phyloP scores from a whole-genome alignment of 129 eudicot species.

The Pulicaria dysenterica region DNA sequence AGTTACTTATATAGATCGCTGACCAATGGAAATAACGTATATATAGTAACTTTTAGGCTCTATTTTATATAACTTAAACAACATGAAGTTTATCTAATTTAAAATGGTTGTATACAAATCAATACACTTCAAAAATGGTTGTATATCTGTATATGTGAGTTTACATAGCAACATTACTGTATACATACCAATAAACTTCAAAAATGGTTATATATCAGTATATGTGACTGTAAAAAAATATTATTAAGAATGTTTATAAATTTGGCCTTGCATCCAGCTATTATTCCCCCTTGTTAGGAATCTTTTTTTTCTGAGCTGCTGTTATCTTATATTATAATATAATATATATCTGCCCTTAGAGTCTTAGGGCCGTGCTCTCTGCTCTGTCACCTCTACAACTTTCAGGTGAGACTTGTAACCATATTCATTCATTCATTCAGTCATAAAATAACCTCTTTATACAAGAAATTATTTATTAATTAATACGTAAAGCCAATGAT shows the following conservation, averaged over 20 bases:
- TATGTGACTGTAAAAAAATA: not conserved
- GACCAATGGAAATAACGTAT: too few species aligned
- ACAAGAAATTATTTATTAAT: not conserved
- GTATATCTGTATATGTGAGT: too few species aligned
- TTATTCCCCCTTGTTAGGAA: constrained; percentile 26
- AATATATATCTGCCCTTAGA: constrained; percentile 27
- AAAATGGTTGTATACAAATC: too few species aligned
- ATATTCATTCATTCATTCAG: not conserved
- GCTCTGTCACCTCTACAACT: constrained; percentile 20
- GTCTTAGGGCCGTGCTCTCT: constrained; percentile 34
- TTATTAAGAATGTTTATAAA: not conserved
- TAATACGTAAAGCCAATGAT: too few species aligned
- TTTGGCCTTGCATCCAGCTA: constrained; percentile 24
- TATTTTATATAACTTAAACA: too few species aligned
- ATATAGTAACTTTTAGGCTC: too few species aligned
- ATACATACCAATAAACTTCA: too few species aligned
- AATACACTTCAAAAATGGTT: too few species aligned
- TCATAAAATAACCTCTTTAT: not conserved
- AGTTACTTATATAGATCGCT: too few species aligned
- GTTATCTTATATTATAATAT: not conserved
- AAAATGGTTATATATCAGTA: too few species aligned
- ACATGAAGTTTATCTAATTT: too few species aligned
- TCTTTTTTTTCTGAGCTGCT: constrained; percentile 24
- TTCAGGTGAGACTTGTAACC: constrained; percentile 23
- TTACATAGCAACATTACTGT: too few species aligned